Evolutionary conservation across 2,329 filamentous ascomycete genomes (phyloP).

Genomic region (Alternaria sp.): DNA sequence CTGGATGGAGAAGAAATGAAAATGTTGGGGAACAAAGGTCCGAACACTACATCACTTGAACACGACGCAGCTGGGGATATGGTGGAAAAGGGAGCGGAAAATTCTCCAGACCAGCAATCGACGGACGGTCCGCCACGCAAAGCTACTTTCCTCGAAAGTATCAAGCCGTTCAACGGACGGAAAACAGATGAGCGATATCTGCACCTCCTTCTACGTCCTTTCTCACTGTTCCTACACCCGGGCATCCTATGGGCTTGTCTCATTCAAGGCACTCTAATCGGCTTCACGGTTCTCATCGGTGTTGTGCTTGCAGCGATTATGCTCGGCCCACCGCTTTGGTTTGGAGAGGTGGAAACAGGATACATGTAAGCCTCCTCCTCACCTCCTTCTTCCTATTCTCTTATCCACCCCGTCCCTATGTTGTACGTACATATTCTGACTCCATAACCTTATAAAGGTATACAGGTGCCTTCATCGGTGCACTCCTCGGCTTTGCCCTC

Average conservation of each 20-base stretch:
- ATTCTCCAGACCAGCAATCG: conserved; percentile 29
- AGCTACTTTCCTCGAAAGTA: conserved; percentile 65
- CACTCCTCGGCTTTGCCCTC: conserved; percentile 78
- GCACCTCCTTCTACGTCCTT: conserved; percentile 66
- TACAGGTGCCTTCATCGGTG: conserved; percentile 83
- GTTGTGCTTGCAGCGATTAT: conserved; percentile 86
- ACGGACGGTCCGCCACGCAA: conserved; percentile 52
- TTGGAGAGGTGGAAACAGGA: conserved; percentile 82
- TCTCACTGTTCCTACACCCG: conserved; percentile 49
- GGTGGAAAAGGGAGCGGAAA: conserved; percentile 6
- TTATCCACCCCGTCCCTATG: background rate
- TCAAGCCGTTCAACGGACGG: conserved; percentile 80
- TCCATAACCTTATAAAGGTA: background rate
- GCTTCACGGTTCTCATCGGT: conserved; percentile 92
- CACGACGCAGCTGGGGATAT: conserved; percentile 1
- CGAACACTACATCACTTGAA: background rate
- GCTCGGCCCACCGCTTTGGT: conserved; percentile 82
- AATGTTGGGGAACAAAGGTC: background rate
- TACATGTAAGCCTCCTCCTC: conserved; percentile 61
- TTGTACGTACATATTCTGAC: background rate
- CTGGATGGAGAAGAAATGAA: conserved; percentile 8
- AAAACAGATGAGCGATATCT: conserved; percentile 80
- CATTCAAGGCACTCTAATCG: conserved; percentile 89
- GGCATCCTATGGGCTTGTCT: conserved; percentile 61
- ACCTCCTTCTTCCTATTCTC: background rate